These are phyloP conservation scores for Diutina rugosa DNA, from an alignment of 1,139 yeast genomes.

Conservation along the genomic window DNA sequence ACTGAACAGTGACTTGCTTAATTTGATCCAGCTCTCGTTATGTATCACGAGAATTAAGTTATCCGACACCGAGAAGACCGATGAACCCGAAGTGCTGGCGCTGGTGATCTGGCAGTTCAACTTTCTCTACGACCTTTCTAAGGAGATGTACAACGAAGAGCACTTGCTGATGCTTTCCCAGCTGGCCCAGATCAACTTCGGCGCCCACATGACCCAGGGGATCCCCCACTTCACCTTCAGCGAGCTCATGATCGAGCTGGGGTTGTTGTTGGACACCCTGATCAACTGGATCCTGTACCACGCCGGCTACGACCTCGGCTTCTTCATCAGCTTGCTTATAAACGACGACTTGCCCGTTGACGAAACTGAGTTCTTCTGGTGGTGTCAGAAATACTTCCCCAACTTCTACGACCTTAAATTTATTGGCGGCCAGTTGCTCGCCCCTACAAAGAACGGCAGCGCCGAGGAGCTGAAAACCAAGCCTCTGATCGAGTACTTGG, in stretches of 20 bases:
- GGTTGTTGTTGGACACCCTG: slow-evolving; percentile 59
- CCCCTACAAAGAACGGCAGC: slow-evolving; percentile 5
- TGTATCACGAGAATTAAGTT: slow-evolving; percentile 62
- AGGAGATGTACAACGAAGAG: slow-evolving; percentile 81
- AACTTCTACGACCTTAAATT: slow-evolving; percentile 75
- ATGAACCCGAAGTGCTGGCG: slow-evolving; percentile 52
- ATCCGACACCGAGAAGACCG: neutral
- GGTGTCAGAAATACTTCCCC: slow-evolving; percentile 68
- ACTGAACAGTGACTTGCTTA: slow-evolving; percentile 76
- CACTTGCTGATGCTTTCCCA: slow-evolving; percentile 51
- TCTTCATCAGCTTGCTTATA: slow-evolving; percentile 63
- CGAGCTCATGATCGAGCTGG: slow-evolving; percentile 75
- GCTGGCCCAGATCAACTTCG: slow-evolving; percentile 77
- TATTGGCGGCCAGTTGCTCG: slow-evolving; percentile 44
- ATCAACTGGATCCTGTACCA: slow-evolving; percentile 89
- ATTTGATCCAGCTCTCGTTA: slow-evolving; percentile 77
- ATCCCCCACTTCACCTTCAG: slow-evolving; percentile 74
- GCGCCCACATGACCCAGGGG: slow-evolving; percentile 64
- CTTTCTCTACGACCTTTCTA: slow-evolving; percentile 61
- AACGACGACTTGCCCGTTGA: slow-evolving; percentile 71
- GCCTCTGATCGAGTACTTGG: slow-evolving; percentile 36
- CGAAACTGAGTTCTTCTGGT: slow-evolving; percentile 66
- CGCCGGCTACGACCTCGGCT: slow-evolving; percentile 92
- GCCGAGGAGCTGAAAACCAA: slow-evolving; percentile 14
- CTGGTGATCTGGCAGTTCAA: slow-evolving; percentile 93